Evolutionary conservation across 345 rosid species (phyloP).

Genomic region (Triadica sebifera): DNA sequence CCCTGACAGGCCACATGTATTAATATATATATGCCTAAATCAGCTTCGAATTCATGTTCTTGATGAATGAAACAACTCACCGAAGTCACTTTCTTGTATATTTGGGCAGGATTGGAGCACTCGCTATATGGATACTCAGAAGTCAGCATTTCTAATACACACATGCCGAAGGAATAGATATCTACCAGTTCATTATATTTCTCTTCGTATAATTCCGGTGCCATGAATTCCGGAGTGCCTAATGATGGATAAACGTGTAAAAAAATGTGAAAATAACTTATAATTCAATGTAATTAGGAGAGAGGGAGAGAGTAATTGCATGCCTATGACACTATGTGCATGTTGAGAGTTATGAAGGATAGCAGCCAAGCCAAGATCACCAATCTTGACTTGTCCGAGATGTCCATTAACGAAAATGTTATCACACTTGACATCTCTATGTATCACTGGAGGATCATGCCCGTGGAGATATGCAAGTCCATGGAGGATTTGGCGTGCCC

Average conservation of each 20-base stretch:
- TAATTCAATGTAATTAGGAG: neutral
- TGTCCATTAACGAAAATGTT: slow-evolving; percentile 97
- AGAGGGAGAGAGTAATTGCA: slow-evolving; percentile 2
- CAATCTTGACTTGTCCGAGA: slow-evolving; percentile 89
- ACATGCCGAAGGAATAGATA: slow-evolving; percentile 35
- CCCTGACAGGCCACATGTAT: slow-evolving; percentile 43
- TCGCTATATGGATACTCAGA: slow-evolving; percentile 34
- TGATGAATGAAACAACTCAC: slow-evolving; percentile 17
- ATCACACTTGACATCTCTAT: slow-evolving; percentile 91
- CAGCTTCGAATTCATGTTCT: neutral
- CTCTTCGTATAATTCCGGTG: slow-evolving; percentile 36
- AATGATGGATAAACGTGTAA: neutral
- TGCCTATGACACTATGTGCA: slow-evolving; percentile 90
- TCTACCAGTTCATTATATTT: slow-evolving; percentile 32
- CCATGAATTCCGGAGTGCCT: slow-evolving; percentile 38
- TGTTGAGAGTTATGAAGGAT: slow-evolving; percentile 66
- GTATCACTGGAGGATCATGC: slow-evolving; percentile 90
- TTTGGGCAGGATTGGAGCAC: slow-evolving; percentile 38
- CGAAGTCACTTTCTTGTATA: slow-evolving; percentile 37
- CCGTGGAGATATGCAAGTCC: slow-evolving; percentile 75
- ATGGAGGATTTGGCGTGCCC: slow-evolving; percentile 81
- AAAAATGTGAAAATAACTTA: neutral
- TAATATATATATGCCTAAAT: neutral
- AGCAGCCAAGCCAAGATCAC: slow-evolving; percentile 90
- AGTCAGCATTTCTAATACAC: slow-evolving; percentile 35